A percentile compares a stretch with the other conserved stretches of the same genome.
Evolutionary conservation across 768 basidiomycete genomes (phyloP).

Genomic region (Lyophyllum atratum): DNA sequence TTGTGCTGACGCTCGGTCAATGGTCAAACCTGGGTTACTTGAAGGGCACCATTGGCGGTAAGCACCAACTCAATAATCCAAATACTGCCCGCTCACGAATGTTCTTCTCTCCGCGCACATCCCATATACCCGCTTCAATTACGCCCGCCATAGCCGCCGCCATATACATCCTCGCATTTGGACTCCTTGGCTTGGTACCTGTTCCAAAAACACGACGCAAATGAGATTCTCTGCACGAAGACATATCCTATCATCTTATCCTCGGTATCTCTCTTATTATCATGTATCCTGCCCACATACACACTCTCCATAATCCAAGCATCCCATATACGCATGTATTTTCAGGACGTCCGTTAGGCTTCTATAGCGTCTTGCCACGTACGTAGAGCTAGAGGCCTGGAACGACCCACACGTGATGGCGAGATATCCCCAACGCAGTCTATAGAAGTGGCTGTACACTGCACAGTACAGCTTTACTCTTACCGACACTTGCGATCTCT

Average conservation of each 20-base stretch:
- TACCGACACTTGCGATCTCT: not conserved
- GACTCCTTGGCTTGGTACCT: conserved; percentile 74
- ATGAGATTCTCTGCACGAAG: conserved; percentile 9
- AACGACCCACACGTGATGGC: conserved; percentile 13
- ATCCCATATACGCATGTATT: not conserved
- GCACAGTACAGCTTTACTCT: not conserved
- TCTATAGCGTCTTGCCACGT: not conserved
- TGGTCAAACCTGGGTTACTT: conserved; percentile 69
- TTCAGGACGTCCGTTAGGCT: not conserved
- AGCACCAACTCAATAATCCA: conserved; percentile 17
- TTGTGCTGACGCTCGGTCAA: conserved; percentile 62
- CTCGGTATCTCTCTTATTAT: conserved; percentile 2
- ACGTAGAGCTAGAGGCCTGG: not conserved
- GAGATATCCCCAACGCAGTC: not conserved
- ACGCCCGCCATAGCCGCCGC: conserved; percentile 52
- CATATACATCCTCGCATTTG: conserved; percentile 69
- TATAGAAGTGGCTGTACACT: not conserved
- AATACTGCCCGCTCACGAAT: not conserved
- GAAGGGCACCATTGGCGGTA: conserved; percentile 65
- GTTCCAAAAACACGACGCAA: conserved; percentile 50
- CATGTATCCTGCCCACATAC: conserved; percentile 2
- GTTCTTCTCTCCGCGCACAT: not conserved
- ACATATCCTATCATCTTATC: conserved; percentile 2
- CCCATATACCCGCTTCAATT: not conserved
- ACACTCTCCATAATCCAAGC: not conserved